Evolutionary conservation across 2,329 filamentous ascomycete species (phyloP).

Genomic region (Mariannaea elegans): DNA sequence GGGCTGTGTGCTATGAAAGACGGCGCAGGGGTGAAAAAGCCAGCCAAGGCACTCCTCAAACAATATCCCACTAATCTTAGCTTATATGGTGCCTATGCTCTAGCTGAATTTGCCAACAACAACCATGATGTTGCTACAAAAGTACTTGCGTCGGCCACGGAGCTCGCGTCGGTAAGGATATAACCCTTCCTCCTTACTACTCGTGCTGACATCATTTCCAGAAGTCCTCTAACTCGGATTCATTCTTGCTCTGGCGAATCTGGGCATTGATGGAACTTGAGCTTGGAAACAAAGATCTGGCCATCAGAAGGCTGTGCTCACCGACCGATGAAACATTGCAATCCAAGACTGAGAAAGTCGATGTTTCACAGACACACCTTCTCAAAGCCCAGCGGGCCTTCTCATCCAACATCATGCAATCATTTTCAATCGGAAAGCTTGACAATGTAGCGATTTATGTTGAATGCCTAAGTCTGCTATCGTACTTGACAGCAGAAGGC

Average conservation of each 20-base stretch:
- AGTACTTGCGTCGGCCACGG: slow-evolving; percentile 73
- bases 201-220: slow-evolving; percentile 23
- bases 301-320: slow-evolving; percentile 52
- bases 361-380: slow-evolving; percentile 48
- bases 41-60: slow-evolving; percentile 79
- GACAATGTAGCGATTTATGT: slow-evolving; percentile 63
- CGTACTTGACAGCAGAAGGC: slow-evolving; percentile 66
- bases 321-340: slow-evolving; percentile 45
- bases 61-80: slow-evolving; percentile 67
- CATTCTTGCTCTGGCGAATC: slow-evolving; percentile 62
- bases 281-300: slow-evolving; percentile 44
- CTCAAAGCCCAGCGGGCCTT: slow-evolving; percentile 66
- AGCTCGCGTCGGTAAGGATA: slow-evolving; percentile 43
- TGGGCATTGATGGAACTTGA: slow-evolving; percentile 75
- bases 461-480: slow-evolving; percentile 71
- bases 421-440: slow-evolving; percentile 59
- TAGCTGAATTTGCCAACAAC: slow-evolving; percentile 71
- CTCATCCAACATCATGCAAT: slow-evolving; percentile 61
- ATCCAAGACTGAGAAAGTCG: slow-evolving; percentile 20
- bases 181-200: accelerated
- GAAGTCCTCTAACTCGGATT: slow-evolving; percentile 30
- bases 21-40: slow-evolving; percentile 67
- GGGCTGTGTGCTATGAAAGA: slow-evolving; percentile 70
- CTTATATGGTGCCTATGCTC: slow-evolving; percentile 82
- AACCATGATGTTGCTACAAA: slow-evolving; percentile 67